Conservation (phyloP, 495 filamentous ascomycete species). For the Daldinia childiae region DNA sequence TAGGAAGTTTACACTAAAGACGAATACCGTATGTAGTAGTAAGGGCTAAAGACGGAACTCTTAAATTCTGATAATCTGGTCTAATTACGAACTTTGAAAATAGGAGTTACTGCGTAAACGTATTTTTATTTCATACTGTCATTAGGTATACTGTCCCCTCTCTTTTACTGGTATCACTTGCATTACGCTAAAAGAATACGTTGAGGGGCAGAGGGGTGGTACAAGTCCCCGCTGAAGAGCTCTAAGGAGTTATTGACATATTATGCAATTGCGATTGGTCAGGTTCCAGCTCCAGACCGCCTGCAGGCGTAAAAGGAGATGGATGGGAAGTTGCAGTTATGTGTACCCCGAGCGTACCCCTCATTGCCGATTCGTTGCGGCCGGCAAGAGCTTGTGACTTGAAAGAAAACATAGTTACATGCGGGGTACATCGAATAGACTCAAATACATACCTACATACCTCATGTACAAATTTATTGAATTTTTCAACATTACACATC, state of each 20-base stretch:
- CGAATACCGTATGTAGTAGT: too few relatives aligned
- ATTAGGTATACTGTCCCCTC: not conserved
- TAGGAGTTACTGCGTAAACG: too few relatives aligned
- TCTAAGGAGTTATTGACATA: constrained; percentile 19
- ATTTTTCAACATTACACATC: constrained; percentile 25
- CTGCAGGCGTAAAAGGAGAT: constrained; percentile 7
- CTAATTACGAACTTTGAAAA: too few relatives aligned
- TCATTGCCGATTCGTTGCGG: constrained; percentile 15
- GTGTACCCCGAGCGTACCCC: constrained; percentile 33
- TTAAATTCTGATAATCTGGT: too few relatives aligned
- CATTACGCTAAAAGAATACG: constrained; percentile 29
- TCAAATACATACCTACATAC: too few relatives aligned
- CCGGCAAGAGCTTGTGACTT: constrained; percentile 24
- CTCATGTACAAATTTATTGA: not conserved
- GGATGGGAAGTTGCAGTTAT: not conserved
- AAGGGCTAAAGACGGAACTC: too few relatives aligned
- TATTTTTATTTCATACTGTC: not conserved
- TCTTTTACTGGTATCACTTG: constrained; percentile 34
- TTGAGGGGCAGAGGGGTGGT: constrained; percentile 11
- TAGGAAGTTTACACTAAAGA: too few relatives aligned
- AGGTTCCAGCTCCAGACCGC: constrained; percentile 11
- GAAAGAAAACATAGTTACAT: constrained; percentile 23
- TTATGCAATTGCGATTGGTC: constrained; percentile 26
- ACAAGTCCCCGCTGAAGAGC: constrained; percentile 6
- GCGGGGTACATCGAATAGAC: constrained; percentile 30